Conservation (phyloP, 805 yeast genomes). For the Suhomyces kilbournensis region DNA sequence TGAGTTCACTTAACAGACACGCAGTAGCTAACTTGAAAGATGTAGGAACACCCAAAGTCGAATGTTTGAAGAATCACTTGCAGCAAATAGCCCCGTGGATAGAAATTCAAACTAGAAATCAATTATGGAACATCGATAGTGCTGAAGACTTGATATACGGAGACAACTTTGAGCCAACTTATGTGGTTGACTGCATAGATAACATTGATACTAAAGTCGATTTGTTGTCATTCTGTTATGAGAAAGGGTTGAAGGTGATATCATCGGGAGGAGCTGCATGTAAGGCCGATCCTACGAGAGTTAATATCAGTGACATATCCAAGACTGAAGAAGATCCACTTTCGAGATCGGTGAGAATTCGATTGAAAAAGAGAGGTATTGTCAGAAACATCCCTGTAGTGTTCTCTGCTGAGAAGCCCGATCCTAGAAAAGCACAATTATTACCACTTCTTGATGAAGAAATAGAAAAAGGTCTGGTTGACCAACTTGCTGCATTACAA, state of each 20-base stretch:
- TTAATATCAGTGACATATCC: conserved; percentile 84
- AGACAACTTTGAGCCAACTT: conserved; percentile 57
- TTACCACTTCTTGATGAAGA: conserved; percentile 84
- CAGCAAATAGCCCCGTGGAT: conserved; percentile 90
- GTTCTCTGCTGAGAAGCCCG: conserved; percentile 94
- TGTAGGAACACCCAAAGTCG: conserved; percentile 91
- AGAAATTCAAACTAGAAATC: conserved; percentile 70
- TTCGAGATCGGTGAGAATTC: conserved; percentile 81
- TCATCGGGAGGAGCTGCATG: conserved; percentile 98
- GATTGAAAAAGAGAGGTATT: conserved; percentile 78
- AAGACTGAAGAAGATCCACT: conserved; percentile 92
- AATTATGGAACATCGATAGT: conserved; percentile 67
- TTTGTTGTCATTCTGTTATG: conserved; percentile 68
- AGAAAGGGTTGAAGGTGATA: conserved; percentile 60
- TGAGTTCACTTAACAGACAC: conserved; percentile 89
- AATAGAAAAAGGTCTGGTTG: conserved; percentile 76
- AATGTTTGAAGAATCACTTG: conserved; percentile 68
- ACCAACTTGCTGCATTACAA: conserved; percentile 78
- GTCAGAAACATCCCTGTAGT: conserved; percentile 76
- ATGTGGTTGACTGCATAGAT: conserved; percentile 92
- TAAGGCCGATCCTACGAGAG: conserved; percentile 90
- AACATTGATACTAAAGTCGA: conserved; percentile 97
- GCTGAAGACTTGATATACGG: conserved; percentile 60
- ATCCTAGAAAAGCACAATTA: conserved; percentile 85
- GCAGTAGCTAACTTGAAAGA: conserved; percentile 89